Evolutionary conservation across 176 grass and related monocot genomes (phyloP), one percentile per base, ranked within the genome.

Genomic region (Oryza coarctata): DNA sequence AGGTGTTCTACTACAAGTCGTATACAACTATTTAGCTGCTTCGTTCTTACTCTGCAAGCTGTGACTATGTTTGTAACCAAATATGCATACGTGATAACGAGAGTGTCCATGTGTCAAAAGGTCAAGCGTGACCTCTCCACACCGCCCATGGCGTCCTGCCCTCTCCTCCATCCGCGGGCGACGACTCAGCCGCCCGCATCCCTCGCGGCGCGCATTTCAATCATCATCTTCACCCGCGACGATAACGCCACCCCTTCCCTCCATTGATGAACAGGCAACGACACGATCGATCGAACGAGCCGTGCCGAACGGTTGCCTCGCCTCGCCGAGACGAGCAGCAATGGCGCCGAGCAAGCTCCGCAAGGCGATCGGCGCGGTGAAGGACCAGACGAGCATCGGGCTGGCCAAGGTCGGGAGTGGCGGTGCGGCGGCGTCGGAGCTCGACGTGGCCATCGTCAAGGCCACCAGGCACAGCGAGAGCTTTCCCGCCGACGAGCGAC

Each of bases 361-460:
- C 0, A 88, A 82, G 85, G 96, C 91, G 80, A 80, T 99, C 33
- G 96, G 91, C 22, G 91, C 89, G 18, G 91, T 99, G 63, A 99
- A 99, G 91, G 96, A 99, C 73, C 85, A 87, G 73, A 95, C 93
- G 74, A 99, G 93, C 89, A 95, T 95, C 79, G 87, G 96, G 0
- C 80, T 99, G 1, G 93, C 91, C 64, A 95, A 90, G 80, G 89
- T 95, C 28, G 84, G 79, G 14, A 80, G 87, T 81, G 64, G 73
- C 81, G 79, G 79, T 25, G 49, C 87, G 33, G 63, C 47, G 81
- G 71, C 83, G 36, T 79, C 96, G 7, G 91, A 95, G 15, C 80
- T 95, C 6, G 96, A 95, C 73, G 93, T 99, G 79, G 88, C 93
- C 14, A 92, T 95, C 84, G 89, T 99, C 26, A 92, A 87, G 80